Conservation (phyloP, 2,329 filamentous ascomycete species). For the Chrysoporthe puriensis region DNA sequence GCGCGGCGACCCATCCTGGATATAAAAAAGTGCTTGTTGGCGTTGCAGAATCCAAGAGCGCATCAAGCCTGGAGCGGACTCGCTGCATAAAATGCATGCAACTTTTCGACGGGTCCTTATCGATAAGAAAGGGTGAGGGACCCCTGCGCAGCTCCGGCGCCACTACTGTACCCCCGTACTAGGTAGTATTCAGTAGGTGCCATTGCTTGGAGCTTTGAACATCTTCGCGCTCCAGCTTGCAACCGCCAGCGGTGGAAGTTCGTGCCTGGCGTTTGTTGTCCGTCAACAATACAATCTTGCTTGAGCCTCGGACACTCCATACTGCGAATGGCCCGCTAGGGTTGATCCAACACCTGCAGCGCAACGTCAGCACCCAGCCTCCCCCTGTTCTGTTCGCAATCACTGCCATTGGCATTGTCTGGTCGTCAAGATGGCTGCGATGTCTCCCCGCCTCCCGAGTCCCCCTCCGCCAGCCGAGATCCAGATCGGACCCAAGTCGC, state of each 20-base stretch:
- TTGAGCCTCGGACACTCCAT: not conserved
- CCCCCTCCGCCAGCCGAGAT: constrained; percentile 95
- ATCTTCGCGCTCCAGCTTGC: constrained; percentile 7
- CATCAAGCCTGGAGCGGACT: constrained; percentile 1
- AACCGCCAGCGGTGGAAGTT: not conserved
- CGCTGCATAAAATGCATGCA: constrained; percentile 5
- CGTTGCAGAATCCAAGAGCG: constrained; percentile 18
- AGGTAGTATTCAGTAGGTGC: not conserved
- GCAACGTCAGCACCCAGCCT: constrained; percentile 1
- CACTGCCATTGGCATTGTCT: constrained; percentile 18
- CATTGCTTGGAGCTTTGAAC: constrained; percentile 10
- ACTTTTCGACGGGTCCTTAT: constrained; percentile 18
- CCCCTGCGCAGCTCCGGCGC: constrained; percentile 2
- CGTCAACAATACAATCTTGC: not conserved
- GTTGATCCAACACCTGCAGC: constrained; percentile 1
- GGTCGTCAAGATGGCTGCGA: constrained; percentile 70
- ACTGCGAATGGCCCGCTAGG: constrained; percentile 17
- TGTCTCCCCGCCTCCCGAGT: constrained; percentile 89
- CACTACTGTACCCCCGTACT: not conserved
- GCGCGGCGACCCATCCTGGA: constrained; percentile 69
- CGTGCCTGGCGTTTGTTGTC: not conserved
- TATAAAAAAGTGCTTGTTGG: constrained; percentile 1
- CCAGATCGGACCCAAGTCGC: constrained; percentile 66
- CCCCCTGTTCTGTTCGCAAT: not conserved
- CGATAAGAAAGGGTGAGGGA: constrained; percentile 3